A percentile compares a stretch with the other conserved stretches of the same genome.
These are phyloP conservation scores for Paramecium biaurelia DNA, from an alignment of 73 alveolate genomes.

Conservation along the genomic window DNA sequence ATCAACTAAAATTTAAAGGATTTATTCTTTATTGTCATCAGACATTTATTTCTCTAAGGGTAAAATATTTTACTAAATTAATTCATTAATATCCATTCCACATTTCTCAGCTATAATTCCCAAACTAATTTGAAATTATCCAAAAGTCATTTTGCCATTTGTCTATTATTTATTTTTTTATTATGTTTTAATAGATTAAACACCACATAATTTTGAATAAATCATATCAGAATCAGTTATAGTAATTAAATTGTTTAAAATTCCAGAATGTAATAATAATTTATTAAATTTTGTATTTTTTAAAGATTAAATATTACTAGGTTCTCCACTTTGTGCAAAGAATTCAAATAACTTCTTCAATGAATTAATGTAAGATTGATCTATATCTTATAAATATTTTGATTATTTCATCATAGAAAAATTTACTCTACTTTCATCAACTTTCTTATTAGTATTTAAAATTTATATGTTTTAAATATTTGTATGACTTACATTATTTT, in stretches of 20 bases:
- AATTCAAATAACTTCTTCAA: background rate
- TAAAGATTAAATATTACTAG: slow-evolving; percentile 21
- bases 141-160: slow-evolving; percentile 21
- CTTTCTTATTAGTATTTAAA: background rate
- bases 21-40: slow-evolving; percentile 15
- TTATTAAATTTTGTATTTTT: slow-evolving; percentile 22
- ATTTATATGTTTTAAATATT: background rate
- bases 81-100: background rate
- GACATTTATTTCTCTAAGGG: slow-evolving; percentile 31
- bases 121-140: background rate
- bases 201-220: slow-evolving; percentile 1
- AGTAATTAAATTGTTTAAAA: background rate
- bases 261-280: background rate
- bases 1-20: background rate
- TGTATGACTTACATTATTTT: background rate
- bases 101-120: slow-evolving; percentile 8
- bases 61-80: background rate
- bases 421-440: background rate
- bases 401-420: background rate
- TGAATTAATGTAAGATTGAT: background rate
- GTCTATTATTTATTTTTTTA: background rate
- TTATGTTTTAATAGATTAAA: background rate
- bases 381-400: background rate
- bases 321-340: slow-evolving; percentile 34
- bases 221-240: slow-evolving; percentile 23